Conservation (phyloP, 352 stramenopile genomes). For the Pythium aquatile region DNA sequence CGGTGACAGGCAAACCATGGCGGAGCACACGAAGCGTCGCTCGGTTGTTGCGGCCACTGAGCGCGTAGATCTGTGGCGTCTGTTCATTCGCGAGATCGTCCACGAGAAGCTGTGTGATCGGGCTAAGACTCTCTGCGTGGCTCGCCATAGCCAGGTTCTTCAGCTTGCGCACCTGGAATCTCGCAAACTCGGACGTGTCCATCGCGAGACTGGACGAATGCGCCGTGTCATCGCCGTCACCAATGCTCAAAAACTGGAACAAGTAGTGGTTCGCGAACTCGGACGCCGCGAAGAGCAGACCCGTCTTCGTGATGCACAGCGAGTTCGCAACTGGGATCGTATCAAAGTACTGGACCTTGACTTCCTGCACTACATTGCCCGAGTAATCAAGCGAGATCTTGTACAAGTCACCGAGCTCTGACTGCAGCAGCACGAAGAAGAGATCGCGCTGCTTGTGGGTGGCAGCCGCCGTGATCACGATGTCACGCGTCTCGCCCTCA, state of each 20-base stretch:
- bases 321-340: slow-evolving; percentile 92
- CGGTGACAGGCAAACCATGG: slow-evolving; percentile 95
- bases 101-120: slow-evolving; percentile 94
- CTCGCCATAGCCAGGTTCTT: slow-evolving; percentile 88
- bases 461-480: slow-evolving; percentile 92
- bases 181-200: slow-evolving; percentile 56
- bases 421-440: slow-evolving; percentile 98
- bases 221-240: slow-evolving; percentile 88
- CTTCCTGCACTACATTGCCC: slow-evolving; percentile 72
- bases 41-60: slow-evolving; percentile 92
- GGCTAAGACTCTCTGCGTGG: slow-evolving; percentile 86
- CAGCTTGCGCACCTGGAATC: slow-evolving; percentile 80
- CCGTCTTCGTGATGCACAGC: slow-evolving; percentile 98
- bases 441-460: slow-evolving; percentile 94
- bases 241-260: slow-evolving; percentile 97
- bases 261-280: slow-evolving; percentile 98
- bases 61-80: slow-evolving; percentile 95
- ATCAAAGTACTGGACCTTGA: slow-evolving; percentile 96
- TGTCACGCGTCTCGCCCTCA: slow-evolving; percentile 71
- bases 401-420: slow-evolving; percentile 98
- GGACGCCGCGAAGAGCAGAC: slow-evolving; percentile 95
- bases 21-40: slow-evolving; percentile 95
- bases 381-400: slow-evolving; percentile 95
- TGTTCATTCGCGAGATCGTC: slow-evolving; percentile 95
- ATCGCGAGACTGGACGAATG: slow-evolving; percentile 69